phyloP scores from a whole-genome alignment of 2,329 filamentous ascomycete genomes.

The Penicillium sp. region DNA sequence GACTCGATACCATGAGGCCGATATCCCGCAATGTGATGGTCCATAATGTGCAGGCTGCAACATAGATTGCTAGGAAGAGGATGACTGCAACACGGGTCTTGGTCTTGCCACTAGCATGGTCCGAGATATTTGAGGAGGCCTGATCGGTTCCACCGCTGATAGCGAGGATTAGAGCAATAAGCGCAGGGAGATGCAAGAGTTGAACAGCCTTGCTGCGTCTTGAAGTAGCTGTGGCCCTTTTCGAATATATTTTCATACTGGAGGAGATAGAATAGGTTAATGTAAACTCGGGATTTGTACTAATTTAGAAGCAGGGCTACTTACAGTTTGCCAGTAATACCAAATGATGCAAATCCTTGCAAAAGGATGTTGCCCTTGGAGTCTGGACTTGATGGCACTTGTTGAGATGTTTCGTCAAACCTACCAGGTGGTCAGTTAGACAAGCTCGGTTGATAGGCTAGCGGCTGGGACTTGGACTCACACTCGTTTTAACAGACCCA shows the following conservation, averaged over 20 bases:
- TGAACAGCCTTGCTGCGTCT: slow-evolving; percentile 5
- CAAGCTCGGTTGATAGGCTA: neutral
- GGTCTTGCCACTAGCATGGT: slow-evolving; percentile 1
- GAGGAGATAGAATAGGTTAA: neutral
- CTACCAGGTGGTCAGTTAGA: neutral
- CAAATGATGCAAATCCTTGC: neutral
- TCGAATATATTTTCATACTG: neutral
- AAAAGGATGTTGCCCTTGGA: neutral
- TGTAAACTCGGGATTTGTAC: neutral
- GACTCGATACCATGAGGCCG: neutral
- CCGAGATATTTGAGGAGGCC: slow-evolving; percentile 4
- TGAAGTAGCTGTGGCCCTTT: slow-evolving; percentile 4
- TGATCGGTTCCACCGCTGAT: slow-evolving; percentile 8
- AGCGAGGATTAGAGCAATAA: slow-evolving; percentile 8
- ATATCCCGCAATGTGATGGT: neutral
- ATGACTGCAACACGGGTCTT: slow-evolving; percentile 5
- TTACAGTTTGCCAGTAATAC: neutral
- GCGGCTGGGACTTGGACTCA: neutral
- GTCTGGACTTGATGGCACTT: slow-evolving; percentile 2
- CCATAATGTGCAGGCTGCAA: neutral
- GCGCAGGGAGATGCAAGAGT: slow-evolving; percentile 5
- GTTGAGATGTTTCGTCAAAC: slow-evolving; percentile 3
- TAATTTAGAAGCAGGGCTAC: neutral
- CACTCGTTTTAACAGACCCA: slow-evolving; percentile 9
- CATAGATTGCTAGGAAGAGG: neutral